Evolutionary conservation across 2,329 filamentous ascomycete species (phyloP), one percentile per base, ranked within the genome.

Genomic region (Cadophora sp.): DNA sequence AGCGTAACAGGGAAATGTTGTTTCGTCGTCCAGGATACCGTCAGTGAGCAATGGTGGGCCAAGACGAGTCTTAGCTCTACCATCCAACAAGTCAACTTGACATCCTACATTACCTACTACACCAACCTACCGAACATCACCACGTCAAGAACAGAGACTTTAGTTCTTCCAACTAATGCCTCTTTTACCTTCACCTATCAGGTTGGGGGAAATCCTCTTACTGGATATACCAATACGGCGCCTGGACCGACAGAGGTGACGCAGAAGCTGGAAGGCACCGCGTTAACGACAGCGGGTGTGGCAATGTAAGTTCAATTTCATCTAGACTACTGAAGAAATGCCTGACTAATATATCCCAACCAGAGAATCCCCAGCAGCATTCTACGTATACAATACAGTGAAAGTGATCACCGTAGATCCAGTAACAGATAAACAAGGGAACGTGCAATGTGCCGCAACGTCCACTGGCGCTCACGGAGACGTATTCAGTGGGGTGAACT

Each of bases 341-440:
- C 24, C 59, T 62, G 50, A 62, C n/a, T 30, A 30, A 5, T 20
- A 3, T 7, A n/a, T 14, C 8, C n/a, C 18, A 33, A 50, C 13
- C 41, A 72, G 71, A 20, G 61, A 67, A 61, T 73, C 70, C 1
- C 70, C 70, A 11, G 36, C 55, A 47, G 70, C 71, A 9, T 73
- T 70, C 56, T 73, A 71, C 45, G 70, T 71, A 0, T 73, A 73
- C 24, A 68, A 41, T n/a, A 67, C 70, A 1, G 65, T 73, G 8
- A 71, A 70, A 51, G 66, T 70, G n/a, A 71, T 73, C 22, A 68
- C 65, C 1, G 71, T 66, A 1, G 59, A 36, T 5, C 56, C 71
- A 20, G 48, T 71, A 11, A 67, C 65, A 16, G 65, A 64, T 24
- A 27, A 39, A 11, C 30, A 55, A 24, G 67, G 62, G 24, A 51